Evolutionary conservation across 2,329 filamentous ascomycete genomes (phyloP).

Genomic region (Neoarthrinium moseri): DNA sequence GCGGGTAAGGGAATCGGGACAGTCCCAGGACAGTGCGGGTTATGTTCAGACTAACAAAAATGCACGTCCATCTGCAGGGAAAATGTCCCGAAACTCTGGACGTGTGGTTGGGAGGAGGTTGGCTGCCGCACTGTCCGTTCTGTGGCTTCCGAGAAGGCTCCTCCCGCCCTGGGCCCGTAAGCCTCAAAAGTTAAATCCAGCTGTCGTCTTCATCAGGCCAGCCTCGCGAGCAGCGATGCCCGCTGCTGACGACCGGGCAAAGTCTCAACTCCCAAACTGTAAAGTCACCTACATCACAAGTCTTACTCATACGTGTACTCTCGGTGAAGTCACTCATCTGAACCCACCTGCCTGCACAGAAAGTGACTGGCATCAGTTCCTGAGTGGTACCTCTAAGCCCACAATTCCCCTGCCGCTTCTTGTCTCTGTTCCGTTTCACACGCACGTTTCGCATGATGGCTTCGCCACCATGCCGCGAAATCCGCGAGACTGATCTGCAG

Average conservation of each 20-base stretch:
- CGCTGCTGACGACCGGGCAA: too few relatives aligned
- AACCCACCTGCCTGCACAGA: too few relatives aligned
- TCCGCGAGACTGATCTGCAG: background rate
- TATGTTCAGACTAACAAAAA: background rate
- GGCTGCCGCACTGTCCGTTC: background rate
- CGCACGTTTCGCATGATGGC: slow-evolving; percentile 12
- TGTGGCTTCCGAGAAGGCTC: background rate
- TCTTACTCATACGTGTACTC: background rate
- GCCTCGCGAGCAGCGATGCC: background rate
- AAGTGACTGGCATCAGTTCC: too few relatives aligned
- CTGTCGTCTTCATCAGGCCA: too few relatives aligned
- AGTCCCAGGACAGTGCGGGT: background rate
- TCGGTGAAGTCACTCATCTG: too few relatives aligned
- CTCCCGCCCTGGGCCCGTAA: background rate
- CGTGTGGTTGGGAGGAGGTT: slow-evolving; percentile 1
- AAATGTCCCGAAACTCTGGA: background rate
- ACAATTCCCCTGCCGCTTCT: background rate
- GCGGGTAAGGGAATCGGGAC: slow-evolving; percentile 4
- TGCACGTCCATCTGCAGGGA: background rate
- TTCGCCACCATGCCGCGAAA: slow-evolving; percentile 6
- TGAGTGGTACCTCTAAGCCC: too few relatives aligned
- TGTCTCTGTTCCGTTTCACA: slow-evolving; percentile 8
- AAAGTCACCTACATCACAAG: too few relatives aligned
- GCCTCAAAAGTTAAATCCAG: background rate
- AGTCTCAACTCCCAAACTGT: too few relatives aligned